phyloP scores from a whole-genome alignment of 2,329 filamentous ascomycete genomes.

The Aspergillus quadrilineatus region DNA sequence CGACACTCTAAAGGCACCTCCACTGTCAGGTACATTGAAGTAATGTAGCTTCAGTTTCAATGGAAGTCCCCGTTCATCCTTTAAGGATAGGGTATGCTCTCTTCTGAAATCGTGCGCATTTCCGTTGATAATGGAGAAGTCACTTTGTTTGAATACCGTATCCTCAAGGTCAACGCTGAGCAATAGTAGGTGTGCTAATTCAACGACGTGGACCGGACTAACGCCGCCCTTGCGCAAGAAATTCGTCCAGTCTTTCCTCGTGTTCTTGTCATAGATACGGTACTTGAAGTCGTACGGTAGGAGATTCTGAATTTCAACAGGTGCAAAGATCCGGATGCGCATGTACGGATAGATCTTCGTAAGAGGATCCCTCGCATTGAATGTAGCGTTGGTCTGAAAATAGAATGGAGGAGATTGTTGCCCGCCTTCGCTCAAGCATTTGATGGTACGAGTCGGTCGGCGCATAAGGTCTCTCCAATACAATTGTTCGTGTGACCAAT shows the following conservation, averaged over 20 bases:
- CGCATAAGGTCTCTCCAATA: constrained; percentile 93
- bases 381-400: constrained; percentile 89
- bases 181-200: constrained; percentile 87
- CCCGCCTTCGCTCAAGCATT: constrained; percentile 81
- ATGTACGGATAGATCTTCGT: constrained; percentile 89
- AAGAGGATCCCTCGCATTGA: constrained; percentile 78
- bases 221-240: constrained; percentile 95
- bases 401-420: constrained; percentile 81
- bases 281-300: constrained; percentile 99
- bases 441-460: constrained; percentile 78
- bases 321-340: constrained; percentile 86
- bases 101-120: constrained; percentile 83
- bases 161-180: constrained; percentile 97
- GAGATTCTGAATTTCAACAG: constrained; percentile 90
- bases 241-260: constrained; percentile 98
- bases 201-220: constrained; percentile 95
- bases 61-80: constrained; percentile 77
- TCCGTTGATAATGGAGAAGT: constrained; percentile 96
- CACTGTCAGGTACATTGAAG: constrained; percentile 82
- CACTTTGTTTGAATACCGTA: constrained; percentile 88
- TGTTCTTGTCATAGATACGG: constrained; percentile 97
- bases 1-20: constrained; percentile 92
- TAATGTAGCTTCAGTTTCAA: constrained; percentile 87
- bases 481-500: constrained; percentile 85
- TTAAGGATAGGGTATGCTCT: constrained; percentile 75